These are phyloP conservation scores for Zanthoxylum bungeanum DNA, from an alignment of 345 rosid species.

Conservation along the genomic window DNA sequence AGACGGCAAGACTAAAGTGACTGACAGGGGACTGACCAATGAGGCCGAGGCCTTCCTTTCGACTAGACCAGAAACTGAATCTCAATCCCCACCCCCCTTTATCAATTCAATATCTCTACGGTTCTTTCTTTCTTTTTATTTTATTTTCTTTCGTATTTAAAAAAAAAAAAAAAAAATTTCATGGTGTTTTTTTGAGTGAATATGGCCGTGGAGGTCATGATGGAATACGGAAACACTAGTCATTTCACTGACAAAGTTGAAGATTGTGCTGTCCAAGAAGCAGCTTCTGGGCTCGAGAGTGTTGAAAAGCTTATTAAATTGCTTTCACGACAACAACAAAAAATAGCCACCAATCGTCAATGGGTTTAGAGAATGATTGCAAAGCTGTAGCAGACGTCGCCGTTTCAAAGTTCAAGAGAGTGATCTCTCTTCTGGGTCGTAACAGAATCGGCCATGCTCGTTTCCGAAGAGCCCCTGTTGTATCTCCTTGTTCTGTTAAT, in stretches of 20 bases:
- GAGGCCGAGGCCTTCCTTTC: slow-evolving; percentile 19
- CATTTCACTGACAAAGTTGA: slow-evolving; percentile 40
- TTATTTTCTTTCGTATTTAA: neutral
- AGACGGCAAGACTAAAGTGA: slow-evolving; percentile 27
- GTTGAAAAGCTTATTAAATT: slow-evolving; percentile 71
- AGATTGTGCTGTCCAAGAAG: slow-evolving; percentile 70
- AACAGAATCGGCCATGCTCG: slow-evolving; percentile 93
- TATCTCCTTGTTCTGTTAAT: neutral
- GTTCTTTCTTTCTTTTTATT: neutral
- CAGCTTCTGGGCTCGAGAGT: slow-evolving; percentile 78
- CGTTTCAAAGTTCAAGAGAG: slow-evolving; percentile 77
- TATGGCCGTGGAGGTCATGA: slow-evolving; percentile 61
- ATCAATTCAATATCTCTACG: slow-evolving; percentile 29
- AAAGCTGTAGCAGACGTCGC: slow-evolving; percentile 59
- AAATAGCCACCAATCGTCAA: slow-evolving; percentile 14
- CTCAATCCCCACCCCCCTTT: slow-evolving; percentile 31
- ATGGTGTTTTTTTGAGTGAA: slow-evolving; percentile 19
- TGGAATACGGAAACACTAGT: slow-evolving; percentile 35
- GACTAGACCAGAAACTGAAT: slow-evolving; percentile 19
- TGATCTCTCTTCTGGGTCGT: slow-evolving; percentile 83
- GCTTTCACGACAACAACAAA: slow-evolving; percentile 45
- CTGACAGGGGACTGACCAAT: slow-evolving; percentile 28
- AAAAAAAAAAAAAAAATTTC: too few species aligned
- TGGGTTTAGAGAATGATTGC: slow-evolving; percentile 57
- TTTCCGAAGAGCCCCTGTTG: slow-evolving; percentile 66